Evolutionary conservation across 148 eudicot genomes (phyloP), one percentile per base, ranked within the genome.

Genomic region (Heliosperma pusillum): DNA sequence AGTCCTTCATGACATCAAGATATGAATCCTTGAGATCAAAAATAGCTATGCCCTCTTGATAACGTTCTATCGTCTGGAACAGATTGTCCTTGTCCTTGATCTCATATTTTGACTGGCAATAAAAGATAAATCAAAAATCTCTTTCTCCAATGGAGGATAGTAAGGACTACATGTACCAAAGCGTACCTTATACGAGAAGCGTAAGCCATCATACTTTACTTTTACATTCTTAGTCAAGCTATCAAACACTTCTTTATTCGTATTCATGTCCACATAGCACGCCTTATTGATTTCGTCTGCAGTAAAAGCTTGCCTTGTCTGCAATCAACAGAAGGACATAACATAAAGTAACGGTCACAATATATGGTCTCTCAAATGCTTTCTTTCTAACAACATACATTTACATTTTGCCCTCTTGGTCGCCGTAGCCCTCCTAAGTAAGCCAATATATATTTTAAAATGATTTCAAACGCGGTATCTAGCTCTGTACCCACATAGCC

Each of bases 21-120:
- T 93, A 93, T 44, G 97, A 79, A 85, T 93, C 98, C 84, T 93
- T 93, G 72, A 93, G 90, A 83, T 93, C 97, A 72, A 88, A 85
- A 55, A 91, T 84, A 27, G 94, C 87, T 83, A 93, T 84, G 64
- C 98, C 98, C 76, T 93, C 98, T 7, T 86, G 84, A 74, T 74
- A 87, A 75, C 76, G 84, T 30, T 87, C 86, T 24, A 93, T 75
- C 33, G 86, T 74, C 55, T 61, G 72, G 52, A 89, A 88, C 72
- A 93, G 83, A 63, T 87, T 77, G 26, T 66, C 82, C 83, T 85
- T 88, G 80, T 91, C 82, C 80, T 84, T 89, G 42, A 91, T 64
- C 65, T 82, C 89, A 85, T 91, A 93, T 78, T 91, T 93, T 72
- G 98, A 79, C 98, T 91, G 89, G 42, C 61, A n/a, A 67, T 11